A percentile compares a stretch with the other conserved stretches of the same genome.
phyloP scores from a whole-genome alignment of 139 green algal genomes.

The Cymbomonas tetramitiformis region DNA sequence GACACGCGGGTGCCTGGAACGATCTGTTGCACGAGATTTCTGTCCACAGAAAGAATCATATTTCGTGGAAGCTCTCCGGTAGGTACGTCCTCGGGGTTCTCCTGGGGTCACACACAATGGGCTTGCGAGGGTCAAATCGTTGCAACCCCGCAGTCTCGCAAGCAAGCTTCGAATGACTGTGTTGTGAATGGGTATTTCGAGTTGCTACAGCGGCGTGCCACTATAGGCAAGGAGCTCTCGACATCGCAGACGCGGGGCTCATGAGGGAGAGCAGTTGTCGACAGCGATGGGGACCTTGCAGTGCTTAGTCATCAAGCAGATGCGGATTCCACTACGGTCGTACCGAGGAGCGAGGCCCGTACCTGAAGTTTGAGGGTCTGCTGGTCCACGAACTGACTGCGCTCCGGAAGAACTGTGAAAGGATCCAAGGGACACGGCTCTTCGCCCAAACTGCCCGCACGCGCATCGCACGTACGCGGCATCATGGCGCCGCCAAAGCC shows the following conservation, averaged over 20 bases:
- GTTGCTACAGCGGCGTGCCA: too few species aligned
- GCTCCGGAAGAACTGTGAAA: conserved; percentile 64
- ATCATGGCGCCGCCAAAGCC: conserved; percentile 67
- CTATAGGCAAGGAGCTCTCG: too few species aligned
- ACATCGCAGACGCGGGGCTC: too few species aligned
- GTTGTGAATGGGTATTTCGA: too few species aligned
- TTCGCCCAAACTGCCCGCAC: neutral
- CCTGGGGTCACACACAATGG: too few species aligned
- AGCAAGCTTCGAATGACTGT: too few species aligned
- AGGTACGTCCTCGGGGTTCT: conserved; percentile 86
- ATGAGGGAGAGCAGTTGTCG: too few species aligned
- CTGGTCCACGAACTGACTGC: conserved; percentile 75
- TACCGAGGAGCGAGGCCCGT: too few species aligned
- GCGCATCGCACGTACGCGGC: conserved; percentile 48
- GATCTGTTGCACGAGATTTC: conserved; percentile 55
- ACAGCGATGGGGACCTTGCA: too few species aligned
- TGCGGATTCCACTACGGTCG: too few species aligned
- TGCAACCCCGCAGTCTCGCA: too few species aligned
- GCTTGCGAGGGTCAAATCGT: neutral
- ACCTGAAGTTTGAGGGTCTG: conserved; percentile 97
- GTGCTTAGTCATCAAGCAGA: too few species aligned
- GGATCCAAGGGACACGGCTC: conserved; percentile 57
- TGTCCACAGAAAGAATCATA: conserved; percentile 70
- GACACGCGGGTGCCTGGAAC: conserved; percentile 77
- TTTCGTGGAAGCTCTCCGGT: conserved; percentile 79